Percentiles rank a stretch among this genome's conserved stretches.
These are phyloP conservation scores for Boletellus emodensis DNA, from an alignment of 768 basidiomycete species.

Conservation along the genomic window DNA sequence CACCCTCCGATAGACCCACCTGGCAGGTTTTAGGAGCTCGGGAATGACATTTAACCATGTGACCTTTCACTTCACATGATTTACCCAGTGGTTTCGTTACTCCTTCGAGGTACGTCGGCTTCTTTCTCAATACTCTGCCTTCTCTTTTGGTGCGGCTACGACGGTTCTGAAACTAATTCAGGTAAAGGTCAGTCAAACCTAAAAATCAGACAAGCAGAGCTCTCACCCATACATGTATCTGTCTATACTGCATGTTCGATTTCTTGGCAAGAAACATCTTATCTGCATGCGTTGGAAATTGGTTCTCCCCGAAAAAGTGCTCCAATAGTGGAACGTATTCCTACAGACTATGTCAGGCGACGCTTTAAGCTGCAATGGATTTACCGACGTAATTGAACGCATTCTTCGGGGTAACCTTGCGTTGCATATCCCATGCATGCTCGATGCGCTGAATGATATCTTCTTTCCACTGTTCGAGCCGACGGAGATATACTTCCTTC, in stretches of 20 bases:
- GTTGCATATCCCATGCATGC: background rate
- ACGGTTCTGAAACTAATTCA: conserved; percentile 53
- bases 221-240: conserved; percentile 55
- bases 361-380: no score
- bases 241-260: conserved; percentile 39
- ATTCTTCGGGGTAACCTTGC: rapidly evolving
- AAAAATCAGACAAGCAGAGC: background rate
- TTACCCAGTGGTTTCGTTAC: no score
- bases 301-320: conserved; percentile 45
- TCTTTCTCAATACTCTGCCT: background rate
- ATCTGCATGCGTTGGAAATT: conserved; percentile 43
- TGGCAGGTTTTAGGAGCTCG: background rate
- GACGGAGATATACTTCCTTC: background rate
- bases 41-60: background rate
- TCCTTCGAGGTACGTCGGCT: no score
- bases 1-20: background rate
- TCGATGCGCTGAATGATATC: background rate
- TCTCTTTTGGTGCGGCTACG: conserved; percentile 27
- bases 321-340: conserved; percentile 45
- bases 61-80: no score
- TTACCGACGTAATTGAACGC: conserved; percentile 1
- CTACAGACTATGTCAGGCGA: conserved; percentile 20
- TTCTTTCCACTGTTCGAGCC: conserved; percentile 1
- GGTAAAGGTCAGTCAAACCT: background rate
- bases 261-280: conserved; percentile 39